Conservation (phyloP, 2,329 filamentous ascomycete genomes). For the Teratosphaeria viscida region DNA sequence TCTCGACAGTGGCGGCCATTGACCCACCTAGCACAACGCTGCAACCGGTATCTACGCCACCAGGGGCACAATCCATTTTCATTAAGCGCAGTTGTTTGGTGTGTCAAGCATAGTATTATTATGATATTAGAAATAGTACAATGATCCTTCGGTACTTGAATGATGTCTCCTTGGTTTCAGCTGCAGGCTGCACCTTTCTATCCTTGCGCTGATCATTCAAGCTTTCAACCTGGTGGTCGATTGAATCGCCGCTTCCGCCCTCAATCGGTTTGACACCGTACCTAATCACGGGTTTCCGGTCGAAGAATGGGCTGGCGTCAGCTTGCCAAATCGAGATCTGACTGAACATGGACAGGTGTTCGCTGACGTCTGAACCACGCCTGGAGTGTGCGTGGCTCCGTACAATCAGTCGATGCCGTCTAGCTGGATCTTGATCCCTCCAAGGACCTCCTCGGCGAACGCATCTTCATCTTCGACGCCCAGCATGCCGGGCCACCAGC, state of each 20-base stretch:
- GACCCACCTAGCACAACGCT: neutral
- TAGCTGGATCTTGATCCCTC: constrained; percentile 2
- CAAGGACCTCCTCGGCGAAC: constrained; percentile 16
- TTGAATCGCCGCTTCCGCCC: no score
- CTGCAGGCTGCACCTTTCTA: no score
- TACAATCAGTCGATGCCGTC: neutral
- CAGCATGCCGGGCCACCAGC: constrained; percentile 36
- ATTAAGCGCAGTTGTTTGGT: neutral
- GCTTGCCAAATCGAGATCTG: neutral
- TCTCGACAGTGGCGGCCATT: no score
- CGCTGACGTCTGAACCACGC: no score
- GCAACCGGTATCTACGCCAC: neutral
- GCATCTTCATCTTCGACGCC: constrained; percentile 25
- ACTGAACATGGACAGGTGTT: no score
- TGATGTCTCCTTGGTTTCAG: no score
- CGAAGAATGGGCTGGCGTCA: neutral
- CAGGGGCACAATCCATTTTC: neutral
- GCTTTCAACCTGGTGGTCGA: no score
- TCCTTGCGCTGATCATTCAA: no score
- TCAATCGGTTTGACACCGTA: no score
- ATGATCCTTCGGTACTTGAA: neutral
- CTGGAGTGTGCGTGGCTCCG: neutral
- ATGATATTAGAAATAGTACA: neutral
- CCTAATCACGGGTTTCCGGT: no score
- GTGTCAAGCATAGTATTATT: neutral